Evolutionary conservation across 495 filamentous ascomycete species (phyloP).

Genomic region (Tuber calosporum): DNA sequence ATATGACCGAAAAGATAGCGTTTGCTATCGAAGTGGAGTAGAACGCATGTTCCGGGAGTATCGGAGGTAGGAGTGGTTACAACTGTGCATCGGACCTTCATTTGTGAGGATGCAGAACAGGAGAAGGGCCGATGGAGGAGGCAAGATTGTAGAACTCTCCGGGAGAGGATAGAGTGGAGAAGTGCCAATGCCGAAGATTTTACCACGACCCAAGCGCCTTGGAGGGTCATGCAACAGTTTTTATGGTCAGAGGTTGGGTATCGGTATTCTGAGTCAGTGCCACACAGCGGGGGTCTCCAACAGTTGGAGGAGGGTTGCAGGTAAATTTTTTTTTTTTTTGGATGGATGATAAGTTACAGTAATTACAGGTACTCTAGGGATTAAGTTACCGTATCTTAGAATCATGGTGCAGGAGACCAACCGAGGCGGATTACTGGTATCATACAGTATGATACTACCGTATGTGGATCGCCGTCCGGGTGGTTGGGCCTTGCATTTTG

Average conservation of each 20-base stretch:
- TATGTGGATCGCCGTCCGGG: background rate
- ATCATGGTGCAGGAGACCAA: background rate
- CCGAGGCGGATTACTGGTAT: background rate
- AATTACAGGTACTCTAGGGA: too few relatives aligned
- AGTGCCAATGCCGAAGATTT: conserved; percentile 23
- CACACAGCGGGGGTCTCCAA: background rate
- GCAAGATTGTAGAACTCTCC: conserved; percentile 10
- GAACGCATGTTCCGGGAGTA: conserved; percentile 68
- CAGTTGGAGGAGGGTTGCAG: background rate
- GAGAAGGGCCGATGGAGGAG: conserved; percentile 23
- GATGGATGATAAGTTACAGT: too few relatives aligned
- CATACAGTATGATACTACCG: too few relatives aligned
- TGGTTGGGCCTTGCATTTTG: background rate
- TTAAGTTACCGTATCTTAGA: background rate
- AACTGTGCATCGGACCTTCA: conserved; percentile 66
- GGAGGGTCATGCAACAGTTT: background rate
- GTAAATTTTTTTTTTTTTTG: background rate
- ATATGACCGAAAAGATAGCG: conserved; percentile 84
- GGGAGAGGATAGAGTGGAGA: conserved; percentile 18
- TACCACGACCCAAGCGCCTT: background rate
- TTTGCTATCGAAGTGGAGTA: conserved; percentile 68
- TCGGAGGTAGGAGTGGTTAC: conserved; percentile 81
- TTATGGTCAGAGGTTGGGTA: background rate
- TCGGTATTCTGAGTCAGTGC: background rate
- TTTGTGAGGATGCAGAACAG: conserved; percentile 40